Base-by-base conservation (phyloP, 352 stramenopile species). In the Globisporangium emineosum region DNA sequence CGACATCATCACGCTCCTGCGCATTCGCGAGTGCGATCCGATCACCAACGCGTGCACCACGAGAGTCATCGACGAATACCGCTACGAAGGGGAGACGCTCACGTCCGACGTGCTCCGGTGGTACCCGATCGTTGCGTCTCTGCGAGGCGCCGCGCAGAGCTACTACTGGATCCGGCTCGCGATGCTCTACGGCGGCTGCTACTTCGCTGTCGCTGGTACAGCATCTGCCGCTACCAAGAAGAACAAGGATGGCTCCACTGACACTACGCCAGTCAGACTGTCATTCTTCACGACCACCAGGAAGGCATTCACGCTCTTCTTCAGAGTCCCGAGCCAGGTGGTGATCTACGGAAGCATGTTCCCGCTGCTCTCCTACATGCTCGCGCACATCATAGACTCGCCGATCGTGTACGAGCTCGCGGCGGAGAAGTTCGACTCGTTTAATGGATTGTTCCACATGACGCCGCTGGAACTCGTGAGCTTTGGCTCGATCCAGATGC, bases 321-420 rank as follows among this genome's bases (percentile, higher is more conserved):
- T 66, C 64, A 66, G 59, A 40, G 57, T 72, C 21, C 67, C 67
- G 9, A 67, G 63, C 37, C 67, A 72, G 33, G 52, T 69, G 13
- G 37, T 65, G 23, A 50, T 58, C 23, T 65, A 65, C 15, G 49
- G 35, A 0, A 65, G 59, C 9, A 2, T 27, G 7, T 30, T 58
- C 5, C 59, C 59, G 8, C 17, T 65, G 2, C 19, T 17, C 10
- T 51, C 47, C 29, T 57, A 64, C 58, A 21, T 64, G 7, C 2
- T 57, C 0, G 47, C 58, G 5, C 58, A 64, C 25, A 6, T 35
- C 10, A 57, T 64, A 17, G 45, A 64, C 45, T 32, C 58, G 3
- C 45, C 58, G 6, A 57, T 64, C 9, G 47, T 58, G 9, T 65
- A 65, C 59, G 59, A 65, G 33, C 23, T 65, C 17, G 53, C 72